Evolutionary conservation across 805 yeast genomes (phyloP), one percentile per base, ranked within the genome.

Genomic region (Cyberlindnera xishuangbannaensis): DNA sequence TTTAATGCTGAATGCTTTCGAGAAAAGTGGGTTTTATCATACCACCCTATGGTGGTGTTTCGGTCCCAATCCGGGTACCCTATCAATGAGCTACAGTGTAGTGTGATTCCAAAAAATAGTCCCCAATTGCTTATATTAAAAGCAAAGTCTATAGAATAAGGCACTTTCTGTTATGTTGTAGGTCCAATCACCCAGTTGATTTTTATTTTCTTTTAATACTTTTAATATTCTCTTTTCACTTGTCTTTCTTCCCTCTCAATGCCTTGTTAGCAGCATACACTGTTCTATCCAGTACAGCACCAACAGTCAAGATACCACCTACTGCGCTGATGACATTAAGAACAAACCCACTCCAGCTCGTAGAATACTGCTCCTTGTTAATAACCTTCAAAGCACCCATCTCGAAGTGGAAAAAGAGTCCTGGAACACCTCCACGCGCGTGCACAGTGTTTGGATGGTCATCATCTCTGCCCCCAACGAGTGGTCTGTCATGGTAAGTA

Each of bases 281-380:
- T 3, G 94, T 78, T 39, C 86, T 73, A 57, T 92, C 98, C 29
- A 88, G 58, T 23, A 88, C 75, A 0, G 96, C 81, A 8, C 95
- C 97, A 18, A 90, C 87, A 18, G 96, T 88, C 39, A 92, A 65
- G 9, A 92, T 87, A 30, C 97, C 97, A 8, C 97, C 97, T 25
- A 90, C 71, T 7, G 94, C 85, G 36, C 95, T 82, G 45, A 92
- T 76, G 18, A 83, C 84, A 22, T 88, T 86, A 39, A 87, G 63
- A 17, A 86, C 50, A 53, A 88, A 87, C 2, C 87, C 83, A 19
- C 88, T 79, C 79, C 92, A 83, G 2, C 92, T 71, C 54, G 78
- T 81, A 13, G 57, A 55, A 37, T 66, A 67, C 30, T 62, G 78
- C 58, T 92, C 94, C 37, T 75, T 69, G 61, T 90, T 86, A 51